Percentiles rank a stretch among this genome's conserved stretches.
phyloP scores from a whole-genome alignment of 2,329 filamentous ascomycete genomes.

The Aspergillus melleus region DNA sequence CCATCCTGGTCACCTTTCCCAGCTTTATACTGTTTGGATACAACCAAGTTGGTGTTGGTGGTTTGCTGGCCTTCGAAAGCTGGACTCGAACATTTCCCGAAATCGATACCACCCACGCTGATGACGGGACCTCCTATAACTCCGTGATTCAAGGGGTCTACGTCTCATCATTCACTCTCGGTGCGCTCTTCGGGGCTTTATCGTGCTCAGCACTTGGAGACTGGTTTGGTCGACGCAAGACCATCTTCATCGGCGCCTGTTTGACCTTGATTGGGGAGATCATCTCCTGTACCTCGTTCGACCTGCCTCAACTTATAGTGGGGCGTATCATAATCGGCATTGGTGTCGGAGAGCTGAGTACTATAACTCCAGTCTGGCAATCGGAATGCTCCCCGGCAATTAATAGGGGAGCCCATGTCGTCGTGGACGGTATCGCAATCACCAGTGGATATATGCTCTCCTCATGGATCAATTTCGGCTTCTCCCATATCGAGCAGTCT shows the following conservation, averaged over 20 bases:
- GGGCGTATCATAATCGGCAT: constrained; percentile 47
- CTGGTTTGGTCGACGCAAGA: constrained; percentile 45
- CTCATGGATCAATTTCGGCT: constrained; percentile 47
- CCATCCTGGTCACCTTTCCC: constrained; percentile 19
- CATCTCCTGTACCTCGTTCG: constrained; percentile 46
- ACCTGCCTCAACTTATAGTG: constrained; percentile 47
- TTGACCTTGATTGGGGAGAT: constrained; percentile 48
- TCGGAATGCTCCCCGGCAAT: constrained; percentile 14
- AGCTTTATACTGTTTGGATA: constrained; percentile 54
- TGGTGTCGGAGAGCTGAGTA: constrained; percentile 45
- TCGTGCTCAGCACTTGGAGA: constrained; percentile 50
- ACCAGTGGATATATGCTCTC: constrained; percentile 43
- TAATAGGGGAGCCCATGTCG: constrained; percentile 19
- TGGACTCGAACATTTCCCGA: constrained; percentile 49
- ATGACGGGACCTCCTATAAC: constrained; percentile 44
- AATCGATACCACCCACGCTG: constrained; percentile 49
- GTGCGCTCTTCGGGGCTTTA: constrained; percentile 48
- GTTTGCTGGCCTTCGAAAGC: constrained; percentile 5
- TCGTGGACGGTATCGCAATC: constrained; percentile 41
- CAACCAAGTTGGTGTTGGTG: constrained; percentile 49
- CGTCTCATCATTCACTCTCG: constrained; percentile 41
- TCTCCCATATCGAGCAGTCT: constrained; percentile 24
- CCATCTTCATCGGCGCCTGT: constrained; percentile 43
- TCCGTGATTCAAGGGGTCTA: constrained; percentile 41
- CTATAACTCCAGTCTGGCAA: constrained; percentile 48